Percentiles rank a stretch among this genome's conserved stretches.
These are phyloP conservation scores for Coprinopsis sp. DNA, from an alignment of 768 basidiomycete species.

Conservation along the genomic window DNA sequence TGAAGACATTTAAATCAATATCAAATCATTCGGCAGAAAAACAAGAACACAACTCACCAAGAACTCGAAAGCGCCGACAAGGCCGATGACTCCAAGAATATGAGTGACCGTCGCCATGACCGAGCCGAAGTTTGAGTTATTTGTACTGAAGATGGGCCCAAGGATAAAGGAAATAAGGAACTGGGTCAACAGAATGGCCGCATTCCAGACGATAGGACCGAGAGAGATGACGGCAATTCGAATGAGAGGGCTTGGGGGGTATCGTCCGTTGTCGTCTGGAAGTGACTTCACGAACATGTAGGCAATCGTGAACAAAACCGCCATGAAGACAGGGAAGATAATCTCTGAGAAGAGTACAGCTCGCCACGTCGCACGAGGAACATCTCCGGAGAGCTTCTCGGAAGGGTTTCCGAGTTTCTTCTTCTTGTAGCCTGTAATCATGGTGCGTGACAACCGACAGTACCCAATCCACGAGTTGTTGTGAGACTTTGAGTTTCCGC, in stretches of 20 bases:
- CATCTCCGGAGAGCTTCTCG: constrained; percentile 93
- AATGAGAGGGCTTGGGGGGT: constrained; percentile 79
- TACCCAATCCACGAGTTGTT: constrained; percentile 99
- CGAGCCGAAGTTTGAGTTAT: constrained; percentile 87
- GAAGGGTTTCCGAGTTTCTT: constrained; percentile 96
- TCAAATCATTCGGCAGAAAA: constrained; percentile 10
- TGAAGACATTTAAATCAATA: constrained; percentile 27
- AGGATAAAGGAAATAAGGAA: constrained; percentile 91
- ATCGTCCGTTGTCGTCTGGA: constrained; percentile 53
- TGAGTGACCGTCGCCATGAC: constrained; percentile 91
- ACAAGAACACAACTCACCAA: constrained; percentile 52
- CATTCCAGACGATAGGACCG: constrained; percentile 96
- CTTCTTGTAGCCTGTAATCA: constrained; percentile 99
- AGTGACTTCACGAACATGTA: constrained; percentile 94
- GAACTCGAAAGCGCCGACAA: constrained; percentile 95
- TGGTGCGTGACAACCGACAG: constrained; percentile 94
- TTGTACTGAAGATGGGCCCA: constrained; percentile 82
- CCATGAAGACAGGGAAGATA: constrained; percentile 81
- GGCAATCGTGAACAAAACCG: constrained; percentile 78
- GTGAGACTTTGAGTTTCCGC: constrained; percentile 96
- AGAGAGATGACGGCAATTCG: constrained; percentile 91
- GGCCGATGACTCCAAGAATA: constrained; percentile 72
- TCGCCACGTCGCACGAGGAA: constrained; percentile 90
- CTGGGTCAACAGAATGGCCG: constrained; percentile 75
- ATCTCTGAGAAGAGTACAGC: constrained; percentile 87